Base-by-base conservation (phyloP, 2,329 filamentous ascomycete species). In the Alternaria angustiovoidea region DNA sequence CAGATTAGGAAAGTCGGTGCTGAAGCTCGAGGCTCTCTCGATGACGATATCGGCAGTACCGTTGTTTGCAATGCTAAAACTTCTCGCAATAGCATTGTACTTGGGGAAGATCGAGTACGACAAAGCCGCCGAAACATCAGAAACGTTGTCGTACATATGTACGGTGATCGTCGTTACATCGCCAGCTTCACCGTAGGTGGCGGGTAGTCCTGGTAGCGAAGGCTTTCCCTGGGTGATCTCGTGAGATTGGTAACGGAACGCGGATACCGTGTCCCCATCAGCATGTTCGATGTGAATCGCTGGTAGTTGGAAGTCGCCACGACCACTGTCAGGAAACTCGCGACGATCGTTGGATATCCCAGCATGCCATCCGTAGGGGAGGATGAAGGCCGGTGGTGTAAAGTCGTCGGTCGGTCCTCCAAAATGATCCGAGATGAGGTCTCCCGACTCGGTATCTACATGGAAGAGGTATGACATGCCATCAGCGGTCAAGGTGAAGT, bases 271-370 rank as follows among this genome's bases (percentile, higher is more conserved):
- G 60, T 86, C 82, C 30, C 87, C 88, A 16, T 82, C 82, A 2
- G 83, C 78, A 66, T 90, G 87, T 54, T 82, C 81, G 65, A 90
- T 87, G 38, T 86, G 84, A 12, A 90, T 81, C 0, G 88, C 88
- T 0, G 88, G 88, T 3, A 84, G 77, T 4, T 88, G 83, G 64
- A 88, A 87, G 68, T 90, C 88, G 16, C 87, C 87, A 7, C 87
- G 83, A 1, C 88, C 88, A 5, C 87, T 78, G 60, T 90, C 88
- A 2, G 88, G 88, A 54, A 88, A 89, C 69, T 90, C 88, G 28
- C 88, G 84, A 16, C 86, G 83, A 16, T 83, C 71, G 42, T 85
- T 86, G 11, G 82, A 83, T 36, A 82, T 74, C 49, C 80, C 70
- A 32, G 82, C 77, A 36, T 83, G 79, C 88, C 88, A 90, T 44